phyloP scores from a whole-genome alignment of 768 basidiomycete species.

The Naganishia randhawae region DNA sequence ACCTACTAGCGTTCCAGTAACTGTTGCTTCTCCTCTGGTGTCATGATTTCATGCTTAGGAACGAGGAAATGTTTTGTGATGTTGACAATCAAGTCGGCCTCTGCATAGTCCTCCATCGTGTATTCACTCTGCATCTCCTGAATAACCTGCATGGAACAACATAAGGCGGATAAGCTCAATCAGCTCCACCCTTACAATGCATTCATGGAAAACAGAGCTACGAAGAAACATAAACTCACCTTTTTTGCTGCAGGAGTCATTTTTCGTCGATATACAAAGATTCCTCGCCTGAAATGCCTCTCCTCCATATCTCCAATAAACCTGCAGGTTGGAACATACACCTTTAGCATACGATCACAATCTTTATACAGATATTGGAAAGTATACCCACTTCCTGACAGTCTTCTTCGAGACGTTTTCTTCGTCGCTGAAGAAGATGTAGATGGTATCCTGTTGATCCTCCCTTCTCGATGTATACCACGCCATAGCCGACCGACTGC shows the following conservation, averaged over 20 bases:
- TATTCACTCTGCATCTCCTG: slow-evolving; percentile 81
- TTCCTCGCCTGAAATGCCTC: slow-evolving; percentile 80
- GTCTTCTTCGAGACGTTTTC: slow-evolving; percentile 92
- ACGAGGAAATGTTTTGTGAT: slow-evolving; percentile 95
- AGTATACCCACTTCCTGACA: slow-evolving; percentile 78
- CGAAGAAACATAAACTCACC: slow-evolving; percentile 55
- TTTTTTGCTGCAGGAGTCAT: slow-evolving; percentile 97
- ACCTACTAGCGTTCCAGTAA: slow-evolving; percentile 90
- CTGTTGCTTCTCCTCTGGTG: slow-evolving; percentile 75
- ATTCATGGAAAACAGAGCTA: no score
- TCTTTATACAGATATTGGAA: not conserved
- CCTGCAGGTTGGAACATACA: slow-evolving; percentile 53
- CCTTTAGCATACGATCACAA: not conserved
- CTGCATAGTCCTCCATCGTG: slow-evolving; percentile 90
- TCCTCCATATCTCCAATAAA: slow-evolving; percentile 85
- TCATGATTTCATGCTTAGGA: slow-evolving; percentile 83
- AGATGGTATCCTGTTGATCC: slow-evolving; percentile 70
- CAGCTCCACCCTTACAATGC: no score
- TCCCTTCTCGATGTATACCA: slow-evolving; percentile 63
- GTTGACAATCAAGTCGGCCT: slow-evolving; percentile 92
- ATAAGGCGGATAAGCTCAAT: no score
- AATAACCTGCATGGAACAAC: slow-evolving; percentile 68
- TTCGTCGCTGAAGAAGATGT: slow-evolving; percentile 93
- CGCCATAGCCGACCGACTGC: slow-evolving; percentile 79
- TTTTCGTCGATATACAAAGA: slow-evolving; percentile 90